Conservation (phyloP, 495 filamentous ascomycete genomes). For the Aspergillus olivimuriae region DNA sequence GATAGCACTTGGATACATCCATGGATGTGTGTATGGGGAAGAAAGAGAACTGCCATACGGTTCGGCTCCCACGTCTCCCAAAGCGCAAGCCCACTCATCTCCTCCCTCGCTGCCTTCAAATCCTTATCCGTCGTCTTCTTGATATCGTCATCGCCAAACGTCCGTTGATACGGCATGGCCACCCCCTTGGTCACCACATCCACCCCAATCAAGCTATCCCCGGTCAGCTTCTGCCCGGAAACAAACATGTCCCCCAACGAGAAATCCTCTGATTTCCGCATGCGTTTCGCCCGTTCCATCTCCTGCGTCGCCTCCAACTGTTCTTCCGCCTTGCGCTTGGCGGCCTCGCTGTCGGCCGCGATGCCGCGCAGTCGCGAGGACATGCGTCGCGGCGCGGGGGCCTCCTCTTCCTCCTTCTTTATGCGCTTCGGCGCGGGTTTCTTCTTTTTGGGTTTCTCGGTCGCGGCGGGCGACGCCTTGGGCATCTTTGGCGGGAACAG, state of each 20-base stretch:
- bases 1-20: neutral
- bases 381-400: constrained; percentile 48
- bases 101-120: constrained; percentile 67
- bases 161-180: constrained; percentile 70
- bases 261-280: constrained; percentile 64
- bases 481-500: constrained; percentile 39
- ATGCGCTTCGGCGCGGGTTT: constrained; percentile 37
- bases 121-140: constrained; percentile 73
- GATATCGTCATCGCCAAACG: constrained; percentile 76
- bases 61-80: constrained; percentile 79
- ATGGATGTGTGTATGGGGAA: neutral
- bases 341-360: constrained; percentile 61
- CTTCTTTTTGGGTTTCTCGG: constrained; percentile 37
- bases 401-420: constrained; percentile 43
- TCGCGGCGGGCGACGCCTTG: constrained; percentile 17
- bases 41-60: constrained; percentile 38
- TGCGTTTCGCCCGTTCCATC: constrained; percentile 60
- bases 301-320: constrained; percentile 56
- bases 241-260: constrained; percentile 73
- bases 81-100: constrained; percentile 71
- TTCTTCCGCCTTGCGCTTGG: constrained; percentile 76
- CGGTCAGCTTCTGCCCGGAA: constrained; percentile 59
- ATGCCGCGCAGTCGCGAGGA: constrained; percentile 63
- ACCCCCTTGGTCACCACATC: constrained; percentile 58
- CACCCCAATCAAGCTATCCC: constrained; percentile 35